Conservation (phyloP, 2,329 filamentous ascomycete species). For the Monosporascus sp. region DNA sequence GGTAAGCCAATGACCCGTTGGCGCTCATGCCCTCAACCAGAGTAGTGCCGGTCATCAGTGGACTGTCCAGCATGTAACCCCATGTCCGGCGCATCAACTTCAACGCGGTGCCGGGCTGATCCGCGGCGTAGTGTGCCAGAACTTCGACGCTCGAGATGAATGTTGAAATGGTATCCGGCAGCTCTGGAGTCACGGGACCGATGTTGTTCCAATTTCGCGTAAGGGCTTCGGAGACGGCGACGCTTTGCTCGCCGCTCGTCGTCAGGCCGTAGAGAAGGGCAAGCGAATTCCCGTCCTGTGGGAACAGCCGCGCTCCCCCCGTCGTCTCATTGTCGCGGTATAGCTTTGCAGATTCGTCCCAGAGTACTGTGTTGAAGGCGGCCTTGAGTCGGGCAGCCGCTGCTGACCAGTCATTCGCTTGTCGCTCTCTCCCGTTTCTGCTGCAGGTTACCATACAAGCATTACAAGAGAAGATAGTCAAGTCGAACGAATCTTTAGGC, state of each 20-base stretch:
- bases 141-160: slow-evolving; percentile 31
- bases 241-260: slow-evolving; percentile 6
- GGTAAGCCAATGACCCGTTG: slow-evolving; percentile 32
- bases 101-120: slow-evolving; percentile 18
- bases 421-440: neutral
- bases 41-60: slow-evolving; percentile 30
- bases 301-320: slow-evolving; percentile 30
- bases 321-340: slow-evolving; percentile 44
- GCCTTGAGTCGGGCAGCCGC: slow-evolving; percentile 11
- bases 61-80: slow-evolving; percentile 22
- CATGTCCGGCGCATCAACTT: slow-evolving; percentile 25
- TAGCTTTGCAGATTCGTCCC: slow-evolving; percentile 36
- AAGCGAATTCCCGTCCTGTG: slow-evolving; percentile 46
- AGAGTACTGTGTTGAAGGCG: slow-evolving; percentile 41
- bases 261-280: slow-evolving; percentile 30
- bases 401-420: slow-evolving; percentile 4
- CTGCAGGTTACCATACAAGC: neutral
- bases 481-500: too few species aligned
- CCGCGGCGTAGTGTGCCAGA: slow-evolving; percentile 24
- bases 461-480: neutral
- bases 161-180: slow-evolving; percentile 31
- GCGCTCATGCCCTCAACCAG: slow-evolving; percentile 30
- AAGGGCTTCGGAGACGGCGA: slow-evolving; percentile 12
- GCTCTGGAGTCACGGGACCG: slow-evolving; percentile 26
- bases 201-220: slow-evolving; percentile 22